Conservation (phyloP, 768 basidiomycete genomes). For the Kockovaella imperatae region DNA sequence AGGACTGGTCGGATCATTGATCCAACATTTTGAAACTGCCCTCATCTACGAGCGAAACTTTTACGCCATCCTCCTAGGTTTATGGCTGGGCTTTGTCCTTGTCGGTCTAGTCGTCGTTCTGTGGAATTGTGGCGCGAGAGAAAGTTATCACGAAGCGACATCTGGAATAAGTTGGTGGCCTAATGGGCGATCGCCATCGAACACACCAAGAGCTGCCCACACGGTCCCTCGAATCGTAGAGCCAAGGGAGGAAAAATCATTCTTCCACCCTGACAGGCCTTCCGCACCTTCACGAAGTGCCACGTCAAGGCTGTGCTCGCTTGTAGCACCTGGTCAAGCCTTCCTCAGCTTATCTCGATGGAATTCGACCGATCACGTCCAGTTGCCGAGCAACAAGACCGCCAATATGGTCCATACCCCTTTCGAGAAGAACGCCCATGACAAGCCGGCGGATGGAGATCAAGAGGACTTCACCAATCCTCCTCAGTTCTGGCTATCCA, state of each 20-base stretch:
- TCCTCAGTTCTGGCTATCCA: slow-evolving; percentile 31
- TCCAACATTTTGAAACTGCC: slow-evolving; percentile 62
- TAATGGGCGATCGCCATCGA: slow-evolving; percentile 3
- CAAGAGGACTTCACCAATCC: slow-evolving; percentile 8
- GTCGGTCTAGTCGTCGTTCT: slow-evolving; percentile 52
- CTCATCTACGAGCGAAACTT: slow-evolving; percentile 75
- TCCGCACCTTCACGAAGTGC: slow-evolving; percentile 11
- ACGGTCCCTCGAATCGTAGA: slow-evolving; percentile 3
- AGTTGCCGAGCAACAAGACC: not conserved
- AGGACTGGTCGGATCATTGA: slow-evolving; percentile 60
- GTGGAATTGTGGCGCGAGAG: slow-evolving; percentile 38
- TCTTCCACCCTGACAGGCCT: slow-evolving; percentile 16
- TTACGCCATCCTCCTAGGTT: slow-evolving; percentile 69
- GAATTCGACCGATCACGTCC: slow-evolving; percentile 1
- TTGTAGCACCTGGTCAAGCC: slow-evolving; percentile 32
- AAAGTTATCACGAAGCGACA: slow-evolving; percentile 17
- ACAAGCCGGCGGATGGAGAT: not conserved
- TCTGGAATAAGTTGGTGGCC: not conserved
- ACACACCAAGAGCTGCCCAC: not conserved
- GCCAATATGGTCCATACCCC: slow-evolving; percentile 11
- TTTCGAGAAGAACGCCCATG: slow-evolving; percentile 23
- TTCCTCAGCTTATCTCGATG: slow-evolving; percentile 25
- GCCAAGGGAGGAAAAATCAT: not conserved
- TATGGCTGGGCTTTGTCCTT: slow-evolving; percentile 77
- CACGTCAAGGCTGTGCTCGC: slow-evolving; percentile 21